These are phyloP conservation scores for Scenedesmus sp. DNA, from an alignment of 163 green algal species.

Conservation along the genomic window DNA sequence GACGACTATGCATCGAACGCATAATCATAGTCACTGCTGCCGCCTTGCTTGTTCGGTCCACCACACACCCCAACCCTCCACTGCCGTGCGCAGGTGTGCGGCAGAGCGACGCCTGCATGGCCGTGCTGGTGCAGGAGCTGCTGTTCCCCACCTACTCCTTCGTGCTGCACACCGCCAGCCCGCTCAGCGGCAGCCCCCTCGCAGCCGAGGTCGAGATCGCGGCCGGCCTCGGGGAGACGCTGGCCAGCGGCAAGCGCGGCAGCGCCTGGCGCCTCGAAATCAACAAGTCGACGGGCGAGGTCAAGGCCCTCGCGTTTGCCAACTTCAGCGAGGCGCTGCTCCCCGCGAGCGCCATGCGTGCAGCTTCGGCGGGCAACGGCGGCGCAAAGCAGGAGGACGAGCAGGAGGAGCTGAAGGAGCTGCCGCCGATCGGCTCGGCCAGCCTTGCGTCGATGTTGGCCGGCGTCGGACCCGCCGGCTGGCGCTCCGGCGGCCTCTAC, in stretches of 20 bases:
- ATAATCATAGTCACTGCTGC: neutral
- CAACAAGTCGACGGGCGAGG: slow-evolving; percentile 74
- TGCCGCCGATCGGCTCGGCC: neutral
- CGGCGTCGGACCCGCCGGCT: neutral
- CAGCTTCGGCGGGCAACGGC: neutral
- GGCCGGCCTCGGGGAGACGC: slow-evolving; percentile 92
- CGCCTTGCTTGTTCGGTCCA: neutral
- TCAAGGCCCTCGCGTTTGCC: slow-evolving; percentile 89
- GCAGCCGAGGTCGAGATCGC: slow-evolving; percentile 92
- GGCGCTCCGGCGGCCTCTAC: neutral
- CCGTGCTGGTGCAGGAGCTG: slow-evolving; percentile 94
- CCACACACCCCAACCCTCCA: neutral
- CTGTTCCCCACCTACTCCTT: slow-evolving; percentile 90
- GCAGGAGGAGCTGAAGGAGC: neutral
- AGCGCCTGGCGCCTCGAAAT: slow-evolving; percentile 92
- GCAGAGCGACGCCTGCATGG: slow-evolving; percentile 89
- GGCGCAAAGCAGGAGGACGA: neutral
- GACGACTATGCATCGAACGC: neutral
- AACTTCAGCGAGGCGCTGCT: slow-evolving; percentile 92
- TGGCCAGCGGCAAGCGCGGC: slow-evolving; percentile 90
- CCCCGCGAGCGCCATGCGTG: slow-evolving; percentile 45
- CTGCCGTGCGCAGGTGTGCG: slow-evolving; percentile 72
- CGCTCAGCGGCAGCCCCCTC: slow-evolving; percentile 74
- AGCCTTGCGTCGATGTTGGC: neutral
- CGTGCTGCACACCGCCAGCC: slow-evolving; percentile 95